A percentile compares a stretch with the other conserved stretches of the same genome.
These are phyloP conservation scores for Trypanosoma cruzi DNA, from an alignment of 208 protist species.

Conservation along the genomic window DNA sequence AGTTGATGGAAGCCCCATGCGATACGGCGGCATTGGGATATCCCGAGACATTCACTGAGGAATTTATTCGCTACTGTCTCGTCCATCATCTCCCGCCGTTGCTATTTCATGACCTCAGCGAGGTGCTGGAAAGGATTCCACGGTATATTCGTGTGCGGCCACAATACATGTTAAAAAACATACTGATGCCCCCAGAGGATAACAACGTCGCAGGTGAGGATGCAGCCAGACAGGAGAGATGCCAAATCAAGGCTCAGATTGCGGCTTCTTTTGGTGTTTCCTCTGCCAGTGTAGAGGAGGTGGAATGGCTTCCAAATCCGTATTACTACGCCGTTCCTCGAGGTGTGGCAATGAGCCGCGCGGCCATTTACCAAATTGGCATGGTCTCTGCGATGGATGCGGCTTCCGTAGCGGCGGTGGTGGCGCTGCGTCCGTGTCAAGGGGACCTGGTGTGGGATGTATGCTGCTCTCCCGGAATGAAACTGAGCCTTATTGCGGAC, in stretches of 20 bases:
- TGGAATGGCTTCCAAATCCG: slow-evolving; percentile 65
- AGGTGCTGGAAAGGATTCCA: slow-evolving; percentile 18
- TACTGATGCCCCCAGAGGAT: background rate
- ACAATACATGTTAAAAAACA: background rate
- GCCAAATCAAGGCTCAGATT: slow-evolving; percentile 25
- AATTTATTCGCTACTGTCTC: slow-evolving; percentile 51
- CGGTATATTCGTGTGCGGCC: slow-evolving; percentile 73
- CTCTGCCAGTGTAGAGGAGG: slow-evolving; percentile 25
- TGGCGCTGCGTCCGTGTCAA: slow-evolving; percentile 53
- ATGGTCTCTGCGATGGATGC: slow-evolving; percentile 82
- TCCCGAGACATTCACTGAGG: slow-evolving; percentile 52
- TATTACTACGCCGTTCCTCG: slow-evolving; percentile 56
- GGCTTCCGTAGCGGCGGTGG: slow-evolving; percentile 80
- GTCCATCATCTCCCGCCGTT: slow-evolving; percentile 43
- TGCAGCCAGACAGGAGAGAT: background rate
- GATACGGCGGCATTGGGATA: slow-evolving; percentile 25
- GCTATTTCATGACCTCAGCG: slow-evolving; percentile 55
- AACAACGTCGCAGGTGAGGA: background rate
- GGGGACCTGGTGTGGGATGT: slow-evolving; percentile 83
- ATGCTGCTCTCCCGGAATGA: slow-evolving; percentile 91
- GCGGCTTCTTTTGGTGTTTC: slow-evolving; percentile 32
- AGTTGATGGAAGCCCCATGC: slow-evolving; percentile 1
- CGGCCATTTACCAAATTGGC: slow-evolving; percentile 41
- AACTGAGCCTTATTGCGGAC: slow-evolving; percentile 70
- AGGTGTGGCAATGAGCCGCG: slow-evolving; percentile 27